Base-by-base conservation (phyloP, 192 early-diverging fungal genomes). In the Coemansia aciculifera region DNA sequence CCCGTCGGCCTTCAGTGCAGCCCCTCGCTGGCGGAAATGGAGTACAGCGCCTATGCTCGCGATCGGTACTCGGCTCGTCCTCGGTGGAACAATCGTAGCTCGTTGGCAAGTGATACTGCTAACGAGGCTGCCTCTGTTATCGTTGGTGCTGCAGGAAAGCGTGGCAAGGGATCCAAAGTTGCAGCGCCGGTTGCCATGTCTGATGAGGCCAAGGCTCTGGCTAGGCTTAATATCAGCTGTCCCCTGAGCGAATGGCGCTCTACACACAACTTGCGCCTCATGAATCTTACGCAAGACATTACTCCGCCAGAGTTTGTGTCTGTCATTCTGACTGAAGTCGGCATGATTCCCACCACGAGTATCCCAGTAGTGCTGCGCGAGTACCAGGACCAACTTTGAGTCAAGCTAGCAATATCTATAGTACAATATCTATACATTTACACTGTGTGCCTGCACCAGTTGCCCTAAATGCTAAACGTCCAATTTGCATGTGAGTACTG, bases 291-390 rank as follows among this genome's bases (percentile, higher is more conserved):
- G 63, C 97, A 98, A 75, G 98, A 99, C 77, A 85, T 98, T 43
- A 99, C 97, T 2, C 97, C 98, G 36, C 89, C 95, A 42, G 88
- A 95, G 70, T 95, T 92, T 77, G 89, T 99, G 54, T 93, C 92
- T 32, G 86, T 93, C 37, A 90, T 97, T 42, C 87, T 96, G 19
- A 95, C 94, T 17, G 97, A 99, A 75, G 87, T 94, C 11, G 97
- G 97, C 27, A 72, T 94, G 70, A 93, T 96, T 62, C 94, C 94
- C 9, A 93, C 89, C 67, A 95, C 94, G 23, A 93, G 91, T 62
- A 92, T 92, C 31, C 92, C 91, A 6, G 91, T 92, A 24, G 87
- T 91, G 23, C 59, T 87, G 49, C 85, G 83, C 73, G 85, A 86
- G 71, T 86, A 86, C 71, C 77, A 74, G 64, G 79, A 77, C 48